Conservation (phyloP, 2,329 filamentous ascomycete genomes). For the Cladorrhinum sp. region DNA sequence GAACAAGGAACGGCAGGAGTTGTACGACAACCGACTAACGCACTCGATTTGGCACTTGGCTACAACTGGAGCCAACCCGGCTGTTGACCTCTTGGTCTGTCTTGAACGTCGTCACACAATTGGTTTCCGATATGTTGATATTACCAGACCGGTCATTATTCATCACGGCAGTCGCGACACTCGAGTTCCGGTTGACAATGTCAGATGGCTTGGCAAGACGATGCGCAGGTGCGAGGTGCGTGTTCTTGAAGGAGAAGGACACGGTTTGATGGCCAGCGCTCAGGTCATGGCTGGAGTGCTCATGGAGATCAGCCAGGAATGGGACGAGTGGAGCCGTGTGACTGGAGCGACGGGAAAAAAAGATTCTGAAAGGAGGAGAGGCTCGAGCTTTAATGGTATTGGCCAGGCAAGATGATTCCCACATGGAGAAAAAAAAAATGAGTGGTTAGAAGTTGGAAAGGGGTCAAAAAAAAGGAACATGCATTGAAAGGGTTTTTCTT, state of each 20-base stretch:
- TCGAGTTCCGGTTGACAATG: slow-evolving; percentile 90
- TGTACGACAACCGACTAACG: slow-evolving; percentile 82
- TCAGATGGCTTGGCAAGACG: slow-evolving; percentile 87
- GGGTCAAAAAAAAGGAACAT: not conserved
- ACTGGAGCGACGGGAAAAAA: slow-evolving; percentile 38
- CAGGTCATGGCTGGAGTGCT: slow-evolving; percentile 91
- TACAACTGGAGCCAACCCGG: slow-evolving; percentile 87
- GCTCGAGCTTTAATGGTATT: slow-evolving; percentile 21
- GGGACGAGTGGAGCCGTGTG: slow-evolving; percentile 78
- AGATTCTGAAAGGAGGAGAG: slow-evolving; percentile 29
- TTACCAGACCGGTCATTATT: slow-evolving; percentile 85
- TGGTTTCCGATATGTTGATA: slow-evolving; percentile 95
- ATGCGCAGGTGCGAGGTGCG: slow-evolving; percentile 93
- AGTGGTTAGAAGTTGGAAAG: not conserved
- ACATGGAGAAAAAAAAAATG: not conserved
- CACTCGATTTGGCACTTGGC: slow-evolving; percentile 93
- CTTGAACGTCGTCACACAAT: slow-evolving; percentile 87
- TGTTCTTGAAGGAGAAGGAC: slow-evolving; percentile 85
- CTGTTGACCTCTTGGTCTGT: slow-evolving; percentile 88
- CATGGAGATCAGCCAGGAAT: slow-evolving; percentile 90
- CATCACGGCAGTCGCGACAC: slow-evolving; percentile 91
- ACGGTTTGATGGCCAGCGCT: slow-evolving; percentile 93
- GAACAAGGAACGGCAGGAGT: slow-evolving; percentile 68
- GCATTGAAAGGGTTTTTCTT: not conserved
- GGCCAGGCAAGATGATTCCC: slow-evolving; percentile 26